Base-by-base conservation (phyloP, 2,329 filamentous ascomycete genomes). In the Aureobasidium uvarum region DNA sequence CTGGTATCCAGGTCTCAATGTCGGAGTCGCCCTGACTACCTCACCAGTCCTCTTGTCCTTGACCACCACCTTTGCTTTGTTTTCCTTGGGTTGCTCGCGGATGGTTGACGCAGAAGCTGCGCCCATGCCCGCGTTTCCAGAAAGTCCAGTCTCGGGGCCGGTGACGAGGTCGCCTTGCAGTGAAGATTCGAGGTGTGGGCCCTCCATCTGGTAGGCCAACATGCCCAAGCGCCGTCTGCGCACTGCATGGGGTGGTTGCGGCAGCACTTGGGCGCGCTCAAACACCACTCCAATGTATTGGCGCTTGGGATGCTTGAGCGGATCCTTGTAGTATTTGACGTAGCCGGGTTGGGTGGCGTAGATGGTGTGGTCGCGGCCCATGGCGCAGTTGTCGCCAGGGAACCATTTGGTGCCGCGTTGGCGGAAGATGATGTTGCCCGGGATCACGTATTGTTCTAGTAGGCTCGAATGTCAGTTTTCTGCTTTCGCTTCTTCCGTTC, bases 401-500 rank as follows among this genome's bases (percentile, higher is more conserved):
- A 89, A 94, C 95, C 95, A 99, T 73, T 88, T 86, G 4, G 95
- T 96, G 72, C 95, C 95, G 73, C 94, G 89, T 79, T 99, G 95
- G 76, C 92, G 92, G 85, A 95, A 99, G 79, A 99, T 90, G 78
- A 99, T 99, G 81, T 96, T 98, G 64, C 95, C 95, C 5, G 93
- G 90, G 66, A 96, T 89, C 41, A 99, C 95, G 77, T 89, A 96
- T 81, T 97, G 90, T 76, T 94, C 90, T 93, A 66, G 16, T 3
- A 14, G 6, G 3, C 20, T 8, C 4, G 8, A 38, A 18, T 31
- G 39, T 58, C 54, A 45, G 54, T 58, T n/a, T 41, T 8, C 5
- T 46, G 25, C 25, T 46, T 46, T 10, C 28, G 13, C 11, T 46
- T 45, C 28, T 36, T 23, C 23, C 23, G 33, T 41, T 2, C 28